These are phyloP conservation scores for Trichoderma guizhouense DNA, from an alignment of 2,329 filamentous ascomycete genomes.

Conservation along the genomic window DNA sequence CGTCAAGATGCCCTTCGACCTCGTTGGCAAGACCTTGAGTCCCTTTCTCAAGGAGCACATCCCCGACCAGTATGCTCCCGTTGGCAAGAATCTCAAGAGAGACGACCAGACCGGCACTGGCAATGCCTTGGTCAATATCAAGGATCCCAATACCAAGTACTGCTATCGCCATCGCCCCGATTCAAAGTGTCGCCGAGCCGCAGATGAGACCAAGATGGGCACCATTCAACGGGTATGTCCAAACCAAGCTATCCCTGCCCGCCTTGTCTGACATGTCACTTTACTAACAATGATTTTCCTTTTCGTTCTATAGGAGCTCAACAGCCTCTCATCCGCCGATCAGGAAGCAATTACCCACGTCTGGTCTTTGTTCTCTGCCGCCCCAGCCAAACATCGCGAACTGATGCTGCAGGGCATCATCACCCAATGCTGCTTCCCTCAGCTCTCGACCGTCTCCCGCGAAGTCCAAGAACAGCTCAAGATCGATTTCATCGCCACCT, in stretches of 20 bases:
- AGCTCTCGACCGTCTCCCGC: constrained; percentile 87
- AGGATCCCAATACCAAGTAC: constrained; percentile 76
- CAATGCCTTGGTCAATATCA: constrained; percentile 34
- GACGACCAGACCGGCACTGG: constrained; percentile 22
- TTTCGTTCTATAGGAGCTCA: constrained; percentile 62
- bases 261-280: neutral
- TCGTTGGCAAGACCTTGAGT: constrained; percentile 74
- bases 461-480: constrained; percentile 92
- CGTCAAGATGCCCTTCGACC: constrained; percentile 59
- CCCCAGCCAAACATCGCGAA: constrained; percentile 87
- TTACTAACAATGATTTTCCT: constrained; percentile 5
- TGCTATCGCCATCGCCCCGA: constrained; percentile 95
- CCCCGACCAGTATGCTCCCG: constrained; percentile 79
- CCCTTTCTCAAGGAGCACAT: constrained; percentile 92
- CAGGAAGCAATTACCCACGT: constrained; percentile 96
- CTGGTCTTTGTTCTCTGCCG: constrained; percentile 96
- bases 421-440: constrained; percentile 94
- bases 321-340: constrained; percentile 75
- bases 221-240: constrained; percentile 76
- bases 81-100: constrained; percentile 54
- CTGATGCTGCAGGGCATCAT: constrained; percentile 96
- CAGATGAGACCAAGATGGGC: constrained; percentile 95
- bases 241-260: neutral
- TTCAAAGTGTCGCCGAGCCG: constrained; percentile 86
- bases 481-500: constrained; percentile 89